phyloP scores from a whole-genome alignment of 306 rosid genomes.

The Vigna unguiculata region DNA sequence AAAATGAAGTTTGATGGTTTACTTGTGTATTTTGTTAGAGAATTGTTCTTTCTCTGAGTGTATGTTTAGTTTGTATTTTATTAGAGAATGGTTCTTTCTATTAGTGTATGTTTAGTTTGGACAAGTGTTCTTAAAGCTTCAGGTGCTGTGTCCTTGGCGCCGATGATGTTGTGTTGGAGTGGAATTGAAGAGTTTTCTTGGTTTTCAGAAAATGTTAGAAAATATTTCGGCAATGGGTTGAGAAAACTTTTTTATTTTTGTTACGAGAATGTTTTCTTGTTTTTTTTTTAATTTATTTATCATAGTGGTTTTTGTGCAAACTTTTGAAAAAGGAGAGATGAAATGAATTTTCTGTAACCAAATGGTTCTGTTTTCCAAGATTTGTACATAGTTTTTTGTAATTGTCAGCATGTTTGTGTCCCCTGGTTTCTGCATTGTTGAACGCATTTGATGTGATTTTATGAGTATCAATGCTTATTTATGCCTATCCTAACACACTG shows the following conservation, averaged over 20 bases:
- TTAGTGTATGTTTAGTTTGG: not conserved
- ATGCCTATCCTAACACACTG: not conserved
- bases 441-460: not conserved
- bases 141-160: not conserved
- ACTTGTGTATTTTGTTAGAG: slow-evolving; percentile 1
- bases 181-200: not conserved
- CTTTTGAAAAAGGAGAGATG: not conserved
- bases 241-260: not conserved
- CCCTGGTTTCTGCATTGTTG: not conserved
- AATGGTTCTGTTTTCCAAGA: not conserved
- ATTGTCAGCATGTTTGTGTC: not conserved
- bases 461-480: not conserved
- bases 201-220: not conserved
- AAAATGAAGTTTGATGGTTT: not conserved
- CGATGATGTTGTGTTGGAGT: slow-evolving; percentile 10
- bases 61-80: slow-evolving; percentile 17
- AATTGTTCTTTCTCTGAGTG: not conserved
- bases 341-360: not conserved
- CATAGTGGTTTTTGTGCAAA: not conserved
- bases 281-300: too few relatives aligned
- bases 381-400: not conserved
- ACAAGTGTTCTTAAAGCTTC: not conserved
- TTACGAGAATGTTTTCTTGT: not conserved
- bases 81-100: not conserved
- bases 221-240: not conserved